Conservation (phyloP, 2,329 filamentous ascomycete species). For the Zalaria sp. region DNA sequence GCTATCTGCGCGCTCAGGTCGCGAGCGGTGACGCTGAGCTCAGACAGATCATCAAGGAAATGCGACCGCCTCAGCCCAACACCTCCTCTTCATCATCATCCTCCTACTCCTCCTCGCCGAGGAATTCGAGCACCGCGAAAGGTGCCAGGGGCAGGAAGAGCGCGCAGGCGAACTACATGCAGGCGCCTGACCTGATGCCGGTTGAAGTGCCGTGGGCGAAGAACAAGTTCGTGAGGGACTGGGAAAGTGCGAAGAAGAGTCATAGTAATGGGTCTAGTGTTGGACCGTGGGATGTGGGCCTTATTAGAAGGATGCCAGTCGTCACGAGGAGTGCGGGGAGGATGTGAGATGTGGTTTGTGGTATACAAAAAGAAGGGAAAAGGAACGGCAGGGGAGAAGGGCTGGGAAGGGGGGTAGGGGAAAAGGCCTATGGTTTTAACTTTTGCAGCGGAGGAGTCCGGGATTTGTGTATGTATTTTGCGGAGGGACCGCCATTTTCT, state of each 20-base stretch:
- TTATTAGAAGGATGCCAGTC: neutral
- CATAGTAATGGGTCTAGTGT: neutral
- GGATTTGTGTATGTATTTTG: too few species aligned
- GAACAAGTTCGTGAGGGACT: neutral
- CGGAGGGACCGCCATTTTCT: too few species aligned
- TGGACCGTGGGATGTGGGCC: neutral
- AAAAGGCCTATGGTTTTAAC: too few species aligned
- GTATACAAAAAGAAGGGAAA: too few species aligned
- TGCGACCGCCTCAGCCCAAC: constrained; percentile 5
- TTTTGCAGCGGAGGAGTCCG: too few species aligned
- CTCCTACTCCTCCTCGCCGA: neutral
- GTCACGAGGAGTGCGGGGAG: too few species aligned
- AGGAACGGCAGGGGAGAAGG: too few species aligned
- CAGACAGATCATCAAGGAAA: constrained; percentile 52
- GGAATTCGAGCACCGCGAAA: neutral
- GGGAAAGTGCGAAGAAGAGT: neutral
- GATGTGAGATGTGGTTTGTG: too few species aligned
- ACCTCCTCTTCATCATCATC: neutral
- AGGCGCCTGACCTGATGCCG: constrained; percentile 2
- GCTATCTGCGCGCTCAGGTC: constrained; percentile 77
- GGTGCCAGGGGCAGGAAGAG: neutral
- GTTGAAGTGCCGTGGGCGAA: constrained; percentile 2
- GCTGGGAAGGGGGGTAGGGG: too few species aligned
- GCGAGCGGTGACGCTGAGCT: constrained; percentile 60
- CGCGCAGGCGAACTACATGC: neutral